Base-by-base conservation (phyloP, 2,329 filamentous ascomycete genomes). In the Fusarium sp. region DNA sequence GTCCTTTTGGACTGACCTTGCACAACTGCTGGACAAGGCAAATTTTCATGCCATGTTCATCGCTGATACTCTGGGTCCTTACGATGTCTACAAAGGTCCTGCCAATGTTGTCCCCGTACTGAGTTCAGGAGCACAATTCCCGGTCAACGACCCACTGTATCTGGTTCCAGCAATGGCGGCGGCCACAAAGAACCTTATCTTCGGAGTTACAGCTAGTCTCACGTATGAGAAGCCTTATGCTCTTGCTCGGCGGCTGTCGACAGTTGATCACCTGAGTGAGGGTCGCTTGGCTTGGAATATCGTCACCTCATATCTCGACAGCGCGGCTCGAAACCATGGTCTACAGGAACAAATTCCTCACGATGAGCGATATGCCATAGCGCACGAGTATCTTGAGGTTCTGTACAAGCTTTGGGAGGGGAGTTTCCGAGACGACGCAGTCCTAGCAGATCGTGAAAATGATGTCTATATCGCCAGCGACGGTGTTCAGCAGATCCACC, bases 291-390 rank as follows among this genome's bases (percentile, higher is more conserved):
- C 77, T 0, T 86, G 85, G 85, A 87, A 87, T 53, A 83, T 86
- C 37, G 85, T 87, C 0, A 87, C 84, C 0, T 81, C 78, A 10
- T 86, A 85, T 61, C 74, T 84, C 2, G 82, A 85, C 39, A 82
- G 80, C 11, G 83, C 84, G 4, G 84, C 85, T 16, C 39, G 47
- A 6, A 50, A 50, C 2, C 47, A 50, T 2, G 47, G 47, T 4
- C 16, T 50, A 3, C 30, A 50, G 7, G 47, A 50, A 13, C 47
- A 50, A 11, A 50, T 50, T 16, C 30, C 47, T 5, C 47, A 50
- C 10, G 47, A 50, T 6, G 47, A 50, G 6, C 34, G 47, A 36
- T 50, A 50, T 13, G 47, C 47, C 3, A 50, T 50, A 6, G 47
- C 47, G 3, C 47, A 50, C 5, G 47, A 50, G 13, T 50, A 50